Conservation (phyloP, 2,329 filamentous ascomycete species). For the Cryphonectria naterciae region DNA sequence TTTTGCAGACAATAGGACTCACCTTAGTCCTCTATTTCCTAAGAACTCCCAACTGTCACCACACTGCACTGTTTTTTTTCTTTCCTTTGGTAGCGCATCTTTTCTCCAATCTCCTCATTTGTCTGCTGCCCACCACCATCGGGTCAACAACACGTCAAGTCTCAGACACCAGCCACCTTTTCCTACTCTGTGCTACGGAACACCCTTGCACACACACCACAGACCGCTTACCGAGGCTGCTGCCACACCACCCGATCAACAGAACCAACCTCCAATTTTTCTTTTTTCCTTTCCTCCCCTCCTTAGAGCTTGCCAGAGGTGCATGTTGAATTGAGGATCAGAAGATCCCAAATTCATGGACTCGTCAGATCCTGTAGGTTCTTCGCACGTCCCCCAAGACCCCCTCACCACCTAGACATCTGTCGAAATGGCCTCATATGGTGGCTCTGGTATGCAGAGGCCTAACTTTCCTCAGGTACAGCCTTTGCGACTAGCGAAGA, state of each 20-base stretch:
- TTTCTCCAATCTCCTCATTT: not conserved
- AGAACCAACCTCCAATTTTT: conserved; percentile 16
- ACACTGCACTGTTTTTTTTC: conserved; percentile 8
- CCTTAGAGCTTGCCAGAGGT: not conserved
- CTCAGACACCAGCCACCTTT: conserved; percentile 26
- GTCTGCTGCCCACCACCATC: not conserved
- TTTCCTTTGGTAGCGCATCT: not conserved
- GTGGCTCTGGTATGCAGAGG: conserved; percentile 7
- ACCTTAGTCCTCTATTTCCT: conserved; percentile 19
- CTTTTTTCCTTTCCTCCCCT: not conserved
- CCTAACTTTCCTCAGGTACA: conserved; percentile 59
- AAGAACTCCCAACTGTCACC: not conserved
- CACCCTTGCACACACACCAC: conserved; percentile 19
- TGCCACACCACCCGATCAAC: conserved; percentile 21
- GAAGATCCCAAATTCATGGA: conserved; percentile 18
- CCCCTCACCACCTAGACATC: not conserved
- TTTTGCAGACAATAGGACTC: conserved; percentile 13
- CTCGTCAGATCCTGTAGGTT: conserved; percentile 26
- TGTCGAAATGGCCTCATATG: not conserved
- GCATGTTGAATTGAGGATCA: conserved; percentile 17
- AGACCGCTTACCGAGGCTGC: conserved; percentile 16
- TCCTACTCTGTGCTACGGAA: conserved; percentile 20
- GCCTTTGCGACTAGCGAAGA: conserved; percentile 80
- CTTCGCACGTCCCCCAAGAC: not conserved
- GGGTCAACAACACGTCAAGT: conserved; percentile 3